Percentiles rank a stretch among this genome's conserved stretches.
Conservation (phyloP, 805 yeast genomes). For the Saccharomyces mikatae region DNA sequence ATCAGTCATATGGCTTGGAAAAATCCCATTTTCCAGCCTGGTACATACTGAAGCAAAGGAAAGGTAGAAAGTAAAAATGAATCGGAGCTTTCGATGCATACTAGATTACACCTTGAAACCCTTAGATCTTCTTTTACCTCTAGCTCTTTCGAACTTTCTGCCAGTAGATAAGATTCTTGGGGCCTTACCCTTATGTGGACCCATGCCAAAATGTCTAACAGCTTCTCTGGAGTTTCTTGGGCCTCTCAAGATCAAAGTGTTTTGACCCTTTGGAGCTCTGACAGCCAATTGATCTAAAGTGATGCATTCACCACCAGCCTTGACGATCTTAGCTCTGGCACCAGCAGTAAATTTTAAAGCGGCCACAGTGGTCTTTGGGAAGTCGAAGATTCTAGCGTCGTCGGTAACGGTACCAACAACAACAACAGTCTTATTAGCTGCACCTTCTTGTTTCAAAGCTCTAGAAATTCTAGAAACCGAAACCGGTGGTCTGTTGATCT, state of each 20-base stretch:
- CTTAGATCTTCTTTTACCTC: constrained; percentile 99
- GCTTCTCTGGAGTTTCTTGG: constrained; percentile 99
- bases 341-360: constrained; percentile 99
- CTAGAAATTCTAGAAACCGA: constrained; percentile 86
- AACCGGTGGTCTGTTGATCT: constrained; percentile 99
- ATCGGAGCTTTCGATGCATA: neutral
- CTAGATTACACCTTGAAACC: constrained; percentile 95
- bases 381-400: constrained; percentile 85
- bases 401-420: constrained; percentile 99
- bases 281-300: constrained; percentile 98
- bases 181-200: constrained; percentile 99
- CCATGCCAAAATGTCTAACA: constrained; percentile 98
- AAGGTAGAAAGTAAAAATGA: neutral
- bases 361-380: constrained; percentile 97
- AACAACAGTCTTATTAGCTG: constrained; percentile 86
- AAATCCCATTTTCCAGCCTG: neutral
- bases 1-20: neutral
- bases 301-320: constrained; percentile 99
- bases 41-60: neutral
- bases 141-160: constrained; percentile 99
- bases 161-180: constrained; percentile 97
- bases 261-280: constrained; percentile 98
- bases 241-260: constrained; percentile 97
- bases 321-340: constrained; percentile 94
- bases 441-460: constrained; percentile 75